Base-by-base conservation (phyloP, 441 rosid species). In the Croton laevigatus region DNA sequence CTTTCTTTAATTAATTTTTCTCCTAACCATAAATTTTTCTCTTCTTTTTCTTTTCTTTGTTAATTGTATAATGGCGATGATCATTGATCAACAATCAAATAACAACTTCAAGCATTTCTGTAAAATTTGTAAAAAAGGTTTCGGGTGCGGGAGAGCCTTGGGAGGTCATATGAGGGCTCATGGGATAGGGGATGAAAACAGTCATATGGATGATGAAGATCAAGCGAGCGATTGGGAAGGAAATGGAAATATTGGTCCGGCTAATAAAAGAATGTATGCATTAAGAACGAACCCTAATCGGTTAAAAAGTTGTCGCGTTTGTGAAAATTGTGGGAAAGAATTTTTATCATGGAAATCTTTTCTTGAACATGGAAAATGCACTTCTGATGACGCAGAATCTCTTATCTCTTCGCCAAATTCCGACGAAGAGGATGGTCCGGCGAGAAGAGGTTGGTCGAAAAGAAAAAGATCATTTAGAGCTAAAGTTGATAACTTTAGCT, bases 121-220 rank as follows among this genome's bases (percentile, higher is more conserved):
- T 68, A 86, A 83, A 59, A 87, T 87, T 37, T 89, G 95, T 81
- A 87, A 87, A 79, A 87, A 85, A 75, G 91, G 92, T 8, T 87
- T 87, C 62, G 81, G 79, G 54, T 87, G 89, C 13, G 95, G 95
- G 8, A 81, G 92, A 57, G 92, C 90, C 8, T 72, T 89, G 1
- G 95, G 95, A 0, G 95, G 95, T 20, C 95, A 89, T 70, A 87
- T 89, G 95, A 81, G 92, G 76, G 90, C 95, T 0, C 95, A 89
- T 46, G 95, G 95, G 13, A 82, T 87, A 6, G 89, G 89, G 0
- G 82, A 82, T 22, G 91, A 86, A 64, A 73, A 76, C 20, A 74
- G 70, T n/a, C 82, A 76, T 27, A 40, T 81, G 23, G 90, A 85
- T 5, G 87, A 86, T 5, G 88, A 85, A 11, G 90, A 86, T 36